A percentile compares a stretch with the other conserved stretches of the same genome.
phyloP scores from a whole-genome alignment of 2,329 filamentous ascomycete species.

The Talaromyces sp. region DNA sequence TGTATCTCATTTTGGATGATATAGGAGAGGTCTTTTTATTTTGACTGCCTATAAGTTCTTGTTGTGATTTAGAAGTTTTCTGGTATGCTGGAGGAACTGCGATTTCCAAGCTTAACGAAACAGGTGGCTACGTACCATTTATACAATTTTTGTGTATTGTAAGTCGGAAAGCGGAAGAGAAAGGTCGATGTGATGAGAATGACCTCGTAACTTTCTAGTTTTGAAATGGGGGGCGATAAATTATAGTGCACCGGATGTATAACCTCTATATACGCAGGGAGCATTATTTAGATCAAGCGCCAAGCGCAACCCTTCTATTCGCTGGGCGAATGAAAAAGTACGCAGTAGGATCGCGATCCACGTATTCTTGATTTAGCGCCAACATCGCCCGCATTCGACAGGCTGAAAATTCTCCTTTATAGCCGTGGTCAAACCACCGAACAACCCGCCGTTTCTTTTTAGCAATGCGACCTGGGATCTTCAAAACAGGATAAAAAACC shows the following conservation, averaged over 20 bases:
- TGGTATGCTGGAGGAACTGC: neutral
- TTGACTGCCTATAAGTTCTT: neutral
- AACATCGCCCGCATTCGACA: neutral
- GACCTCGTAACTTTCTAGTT: neutral
- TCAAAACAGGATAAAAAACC: neutral
- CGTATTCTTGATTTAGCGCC: neutral
- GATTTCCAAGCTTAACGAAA: neutral
- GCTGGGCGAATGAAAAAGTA: neutral
- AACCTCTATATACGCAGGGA: neutral
- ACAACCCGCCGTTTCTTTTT: neutral
- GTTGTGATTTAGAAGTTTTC: neutral
- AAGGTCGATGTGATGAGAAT: neutral
- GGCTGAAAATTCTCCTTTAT: neutral
- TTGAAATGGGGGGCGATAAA: neutral
- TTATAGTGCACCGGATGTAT: neutral
- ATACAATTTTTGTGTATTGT: neutral
- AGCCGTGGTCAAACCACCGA: neutral
- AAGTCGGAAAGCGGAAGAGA: neutral
- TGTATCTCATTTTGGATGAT: neutral
- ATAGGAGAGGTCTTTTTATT: neutral
- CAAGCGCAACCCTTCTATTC: neutral
- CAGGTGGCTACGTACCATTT: neutral
- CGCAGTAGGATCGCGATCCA: neutral
- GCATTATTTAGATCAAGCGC: neutral
- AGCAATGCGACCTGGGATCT: neutral